phyloP scores from a whole-genome alignment of 2,329 filamentous ascomycete species.

The Aspergillus fijiensis region DNA sequence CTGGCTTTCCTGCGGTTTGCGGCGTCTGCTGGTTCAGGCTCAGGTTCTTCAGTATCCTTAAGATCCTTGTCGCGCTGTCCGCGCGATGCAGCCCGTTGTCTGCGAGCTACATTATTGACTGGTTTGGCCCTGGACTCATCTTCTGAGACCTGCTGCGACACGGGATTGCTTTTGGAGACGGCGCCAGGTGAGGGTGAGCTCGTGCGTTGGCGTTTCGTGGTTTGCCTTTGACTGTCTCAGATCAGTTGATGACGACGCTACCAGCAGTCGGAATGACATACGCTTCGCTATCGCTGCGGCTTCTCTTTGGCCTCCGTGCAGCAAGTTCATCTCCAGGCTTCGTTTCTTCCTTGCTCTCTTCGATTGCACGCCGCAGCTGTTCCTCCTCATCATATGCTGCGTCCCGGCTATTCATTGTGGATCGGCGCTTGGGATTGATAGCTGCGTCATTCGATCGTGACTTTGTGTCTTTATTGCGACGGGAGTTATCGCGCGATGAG shows the following conservation, averaged over 20 bases:
- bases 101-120: slow-evolving; percentile 50
- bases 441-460: slow-evolving; percentile 53
- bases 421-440: slow-evolving; percentile 75
- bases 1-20: slow-evolving; percentile 78
- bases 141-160: slow-evolving; percentile 57
- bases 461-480: slow-evolving; percentile 42
- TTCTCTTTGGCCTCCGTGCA: slow-evolving; percentile 72
- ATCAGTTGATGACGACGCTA: slow-evolving; percentile 26
- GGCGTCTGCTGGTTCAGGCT: slow-evolving; percentile 70
- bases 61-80: slow-evolving; percentile 52
- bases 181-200: slow-evolving; percentile 70
- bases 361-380: slow-evolving; percentile 81
- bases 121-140: slow-evolving; percentile 58
- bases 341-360: slow-evolving; percentile 87
- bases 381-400: slow-evolving; percentile 96
- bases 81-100: slow-evolving; percentile 58
- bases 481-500: slow-evolving; percentile 43
- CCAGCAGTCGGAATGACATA: slow-evolving; percentile 53
- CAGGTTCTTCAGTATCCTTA: slow-evolving; percentile 60
- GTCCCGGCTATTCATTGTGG: slow-evolving; percentile 95
- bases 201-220: slow-evolving; percentile 79
- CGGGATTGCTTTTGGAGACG: slow-evolving; percentile 47
- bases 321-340: slow-evolving; percentile 55
- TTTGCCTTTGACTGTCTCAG: slow-evolving; percentile 64
- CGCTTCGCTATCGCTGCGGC: slow-evolving; percentile 91